Base-by-base conservation (phyloP, 768 basidiomycete species). In the Kondoa malvinella region DNA sequence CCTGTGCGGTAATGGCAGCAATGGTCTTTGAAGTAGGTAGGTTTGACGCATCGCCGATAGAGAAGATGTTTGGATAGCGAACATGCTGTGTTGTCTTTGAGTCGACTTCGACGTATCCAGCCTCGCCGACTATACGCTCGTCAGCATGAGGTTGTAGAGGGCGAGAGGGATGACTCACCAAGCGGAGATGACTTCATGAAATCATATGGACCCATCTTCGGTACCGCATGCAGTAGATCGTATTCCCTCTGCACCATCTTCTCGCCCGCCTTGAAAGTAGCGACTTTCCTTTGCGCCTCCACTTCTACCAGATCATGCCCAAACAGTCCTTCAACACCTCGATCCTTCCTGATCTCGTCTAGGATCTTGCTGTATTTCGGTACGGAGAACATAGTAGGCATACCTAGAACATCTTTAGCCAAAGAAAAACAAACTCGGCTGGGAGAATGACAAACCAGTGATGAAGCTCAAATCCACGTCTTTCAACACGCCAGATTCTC, bases 1-100 rank as follows among this genome's bases (percentile, higher is more conserved):
- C 85, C 77, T 99, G 90, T 0, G 84, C 84, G 1, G 88, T 90
- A 73, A 96, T 87, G 3, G 92, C 94, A 16, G 94, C 92, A 0
- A 88, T 89, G 0, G 94, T 99, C 81, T 94, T 99, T 77, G 88
- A 90, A 30, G 91, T 97, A 4, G 94, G 94, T 31, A 95, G 78
- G 34, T 86, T 88, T 27, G 89, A 87, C 74, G 87, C 88, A 75
- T 99, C 94, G n/a, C 94, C 94, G 14, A 96, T 75, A 4, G 89
- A 82, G 77, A 92, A 96, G 32, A 96, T 82, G 76, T 95, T 96
- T 56, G 80, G 82, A 26, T 85, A 87, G 69, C 92, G 92, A 67
- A 81, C 83, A 74, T 92, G 91, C 73, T 87, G 86, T 33, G 92
- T 82, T 1, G 89, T 94, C 4, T 78, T 82, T 69, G 83, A 80